A percentile compares a stretch with the other conserved stretches of the same genome.
phyloP scores from a whole-genome alignment of 2,329 filamentous ascomycete species.

The Plectosphaerella sp. region DNA sequence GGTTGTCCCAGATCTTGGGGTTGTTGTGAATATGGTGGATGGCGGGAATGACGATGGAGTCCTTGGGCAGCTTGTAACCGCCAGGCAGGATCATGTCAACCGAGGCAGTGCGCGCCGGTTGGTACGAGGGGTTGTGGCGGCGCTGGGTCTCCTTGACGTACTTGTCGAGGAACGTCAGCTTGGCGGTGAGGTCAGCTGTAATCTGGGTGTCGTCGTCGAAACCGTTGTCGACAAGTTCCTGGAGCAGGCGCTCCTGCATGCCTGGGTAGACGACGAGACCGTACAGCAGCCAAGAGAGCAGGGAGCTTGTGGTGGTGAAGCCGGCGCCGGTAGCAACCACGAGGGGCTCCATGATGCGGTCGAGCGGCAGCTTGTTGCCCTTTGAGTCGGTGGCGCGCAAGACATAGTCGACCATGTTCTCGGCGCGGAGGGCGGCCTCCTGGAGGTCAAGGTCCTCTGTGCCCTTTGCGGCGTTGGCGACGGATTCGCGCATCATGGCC shows the following conservation, averaged over 20 bases:
- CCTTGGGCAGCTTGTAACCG: slow-evolving; percentile 50
- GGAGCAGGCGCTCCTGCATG: slow-evolving; percentile 51
- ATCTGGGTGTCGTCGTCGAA: slow-evolving; percentile 37
- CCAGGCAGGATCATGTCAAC: slow-evolving; percentile 54
- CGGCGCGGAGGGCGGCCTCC: slow-evolving; percentile 44
- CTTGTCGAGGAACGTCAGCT: slow-evolving; percentile 48
- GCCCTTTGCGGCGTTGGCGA: slow-evolving; percentile 31
- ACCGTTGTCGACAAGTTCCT: slow-evolving; percentile 50
- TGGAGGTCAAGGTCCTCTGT: slow-evolving; percentile 35
- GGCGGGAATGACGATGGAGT: slow-evolving; percentile 47
- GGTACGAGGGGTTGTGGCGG: slow-evolving; percentile 56
- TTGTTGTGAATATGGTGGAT: slow-evolving; percentile 50
- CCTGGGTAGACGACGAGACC: slow-evolving; percentile 47
- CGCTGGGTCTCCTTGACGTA: slow-evolving; percentile 59
- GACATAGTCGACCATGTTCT: slow-evolving; percentile 41
- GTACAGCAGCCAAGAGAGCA: slow-evolving; percentile 56
- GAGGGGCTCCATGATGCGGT: slow-evolving; percentile 32
- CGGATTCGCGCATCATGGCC: slow-evolving; percentile 30
- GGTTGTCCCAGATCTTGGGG: slow-evolving; percentile 52
- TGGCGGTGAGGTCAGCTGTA: slow-evolving; percentile 40
- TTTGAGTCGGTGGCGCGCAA: slow-evolving; percentile 48
- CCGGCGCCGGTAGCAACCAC: slow-evolving; percentile 52
- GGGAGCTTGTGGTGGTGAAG: slow-evolving; percentile 55
- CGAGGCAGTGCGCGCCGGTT: slow-evolving; percentile 53
- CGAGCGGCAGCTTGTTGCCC: slow-evolving; percentile 47